These are phyloP conservation scores for Taxillus chinensis DNA, from an alignment of 164 flowering plant genomes.

Conservation along the genomic window DNA sequence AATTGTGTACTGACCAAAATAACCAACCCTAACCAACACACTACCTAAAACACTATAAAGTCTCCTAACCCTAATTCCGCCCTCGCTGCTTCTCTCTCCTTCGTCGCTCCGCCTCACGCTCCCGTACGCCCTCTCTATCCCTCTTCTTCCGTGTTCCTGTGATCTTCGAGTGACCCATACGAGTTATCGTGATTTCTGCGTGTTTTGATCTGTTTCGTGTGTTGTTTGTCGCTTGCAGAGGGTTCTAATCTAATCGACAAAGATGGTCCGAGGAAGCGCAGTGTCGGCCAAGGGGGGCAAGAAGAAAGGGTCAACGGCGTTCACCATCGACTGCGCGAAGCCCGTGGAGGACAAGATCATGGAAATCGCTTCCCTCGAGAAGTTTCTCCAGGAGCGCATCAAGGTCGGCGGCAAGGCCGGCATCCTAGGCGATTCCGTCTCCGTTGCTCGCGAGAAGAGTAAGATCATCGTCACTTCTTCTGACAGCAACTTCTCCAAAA, in stretches of 20 bases:
- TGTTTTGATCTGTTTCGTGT: no score
- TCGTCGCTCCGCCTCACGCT: not conserved
- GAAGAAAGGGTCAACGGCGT: not conserved
- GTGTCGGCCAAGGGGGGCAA: not conserved
- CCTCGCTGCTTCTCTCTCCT: no score
- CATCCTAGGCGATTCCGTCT: not conserved
- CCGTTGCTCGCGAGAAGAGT: not conserved
- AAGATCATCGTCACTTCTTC: slow-evolving; percentile 2
- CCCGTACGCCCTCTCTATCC: not conserved
- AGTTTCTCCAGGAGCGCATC: slow-evolving; percentile 1
- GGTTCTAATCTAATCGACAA: no score
- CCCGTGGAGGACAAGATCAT: slow-evolving; percentile 5
- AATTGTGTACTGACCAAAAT: no score
- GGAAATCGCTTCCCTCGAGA: slow-evolving; percentile 3
- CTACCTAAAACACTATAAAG: no score
- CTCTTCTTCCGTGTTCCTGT: not conserved
- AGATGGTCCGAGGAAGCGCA: not conserved
- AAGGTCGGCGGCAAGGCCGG: slow-evolving; percentile 2
- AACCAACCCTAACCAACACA: no score
- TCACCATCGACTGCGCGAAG: slow-evolving; percentile 2
- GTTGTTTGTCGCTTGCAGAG: not conserved
- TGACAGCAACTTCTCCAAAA: not conserved
- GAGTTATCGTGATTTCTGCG: no score
- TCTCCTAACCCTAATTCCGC: no score
- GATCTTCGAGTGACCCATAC: not conserved